A percentile compares a stretch with the other conserved stretches of the same genome.
phyloP scores from a whole-genome alignment of 2,329 filamentous ascomycete species.

The Curvularia verruculosa region DNA sequence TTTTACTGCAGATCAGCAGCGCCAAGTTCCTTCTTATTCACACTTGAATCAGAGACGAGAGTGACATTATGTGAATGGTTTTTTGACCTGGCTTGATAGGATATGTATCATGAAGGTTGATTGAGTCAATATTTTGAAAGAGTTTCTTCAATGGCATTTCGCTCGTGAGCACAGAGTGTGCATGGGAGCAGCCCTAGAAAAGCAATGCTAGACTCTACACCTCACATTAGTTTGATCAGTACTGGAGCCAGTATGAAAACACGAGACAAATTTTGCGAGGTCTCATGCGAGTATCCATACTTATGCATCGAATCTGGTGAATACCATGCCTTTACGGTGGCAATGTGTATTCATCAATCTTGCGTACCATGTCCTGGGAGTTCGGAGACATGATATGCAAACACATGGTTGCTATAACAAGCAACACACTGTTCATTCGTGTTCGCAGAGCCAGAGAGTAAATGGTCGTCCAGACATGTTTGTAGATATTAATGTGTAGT shows the following conservation, averaged over 20 bases:
- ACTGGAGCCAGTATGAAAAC: background rate
- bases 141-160: background rate
- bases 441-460: background rate
- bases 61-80: too few species aligned
- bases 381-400: background rate
- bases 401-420: background rate
- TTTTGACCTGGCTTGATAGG: background rate
- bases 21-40: too few species aligned
- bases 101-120: background rate
- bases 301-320: background rate
- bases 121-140: background rate
- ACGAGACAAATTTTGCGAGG: background rate
- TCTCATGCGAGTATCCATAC: background rate
- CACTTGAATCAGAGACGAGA: too few species aligned
- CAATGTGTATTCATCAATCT: background rate
- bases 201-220: background rate
- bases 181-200: background rate
- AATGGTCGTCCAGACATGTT: background rate
- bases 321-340: background rate
- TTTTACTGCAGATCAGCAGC: too few species aligned
- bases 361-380: background rate
- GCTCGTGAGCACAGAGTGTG: background rate
- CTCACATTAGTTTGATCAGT: background rate
- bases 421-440: background rate
- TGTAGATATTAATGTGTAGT: background rate